Conservation (phyloP, 1,284 basidiomycete genomes). For the Gymnopus androsaceus region DNA sequence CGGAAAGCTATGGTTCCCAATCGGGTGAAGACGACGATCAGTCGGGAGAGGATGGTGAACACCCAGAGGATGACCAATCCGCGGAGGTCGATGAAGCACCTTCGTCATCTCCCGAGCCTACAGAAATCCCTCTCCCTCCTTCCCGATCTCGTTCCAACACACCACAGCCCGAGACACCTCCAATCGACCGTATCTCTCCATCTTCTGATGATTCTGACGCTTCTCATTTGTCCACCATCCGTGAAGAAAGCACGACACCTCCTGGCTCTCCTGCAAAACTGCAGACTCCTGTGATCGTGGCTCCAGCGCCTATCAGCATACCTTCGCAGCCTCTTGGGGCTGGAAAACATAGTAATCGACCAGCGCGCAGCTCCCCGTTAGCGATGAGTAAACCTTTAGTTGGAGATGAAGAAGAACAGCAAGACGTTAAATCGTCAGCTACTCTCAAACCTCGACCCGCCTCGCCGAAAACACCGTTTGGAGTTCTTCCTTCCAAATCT, state of each 20-base stretch:
- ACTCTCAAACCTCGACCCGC: slow-evolving; percentile 30
- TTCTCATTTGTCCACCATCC: slow-evolving; percentile 25
- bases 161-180: slow-evolving; percentile 8
- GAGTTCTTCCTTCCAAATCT: slow-evolving; percentile 25
- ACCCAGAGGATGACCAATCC: slow-evolving; percentile 28
- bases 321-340: slow-evolving; percentile 38
- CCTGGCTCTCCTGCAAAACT: slow-evolving; percentile 54
- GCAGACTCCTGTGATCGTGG: slow-evolving; percentile 25
- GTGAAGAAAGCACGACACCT: slow-evolving; percentile 48
- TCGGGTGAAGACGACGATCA: slow-evolving; percentile 27
- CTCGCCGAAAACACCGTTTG: slow-evolving; percentile 39
- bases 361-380: slow-evolving; percentile 63
- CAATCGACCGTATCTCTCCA: slow-evolving; percentile 4
- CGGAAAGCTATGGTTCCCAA: slow-evolving; percentile 24
- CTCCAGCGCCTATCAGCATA: slow-evolving; percentile 25
- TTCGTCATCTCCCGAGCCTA: slow-evolving; percentile 27
- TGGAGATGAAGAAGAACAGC: slow-evolving; percentile 30
- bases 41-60: slow-evolving; percentile 24
- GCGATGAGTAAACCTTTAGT: slow-evolving; percentile 51
- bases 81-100: slow-evolving; percentile 27
- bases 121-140: slow-evolving; percentile 32
- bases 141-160: slow-evolving; percentile 37
- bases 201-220: slow-evolving; percentile 23
- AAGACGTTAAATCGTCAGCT: slow-evolving; percentile 19
- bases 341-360: slow-evolving; percentile 57